A percentile compares a stretch with the other conserved stretches of the same genome.
Conservation (phyloP, 139 green algal species). For the Coelastrella sp. region DNA sequence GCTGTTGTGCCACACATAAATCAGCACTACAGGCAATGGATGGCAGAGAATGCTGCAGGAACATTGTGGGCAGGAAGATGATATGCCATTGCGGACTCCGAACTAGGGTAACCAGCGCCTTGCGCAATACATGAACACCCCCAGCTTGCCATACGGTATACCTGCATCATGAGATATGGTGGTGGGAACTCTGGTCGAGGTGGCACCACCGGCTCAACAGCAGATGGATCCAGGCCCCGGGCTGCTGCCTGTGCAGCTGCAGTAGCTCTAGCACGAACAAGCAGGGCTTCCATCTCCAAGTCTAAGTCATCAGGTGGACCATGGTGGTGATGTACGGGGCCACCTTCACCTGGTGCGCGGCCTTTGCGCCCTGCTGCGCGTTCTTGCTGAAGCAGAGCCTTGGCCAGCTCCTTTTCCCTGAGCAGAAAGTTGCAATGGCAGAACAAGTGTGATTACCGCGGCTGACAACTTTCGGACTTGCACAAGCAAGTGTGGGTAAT, state of each 20-base stretch:
- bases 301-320: slow-evolving; percentile 86
- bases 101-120: no score
- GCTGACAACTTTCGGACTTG: no score
- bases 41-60: no score
- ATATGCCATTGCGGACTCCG: no score
- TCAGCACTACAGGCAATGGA: no score
- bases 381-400: slow-evolving; percentile 71
- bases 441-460: not conserved
- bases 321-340: slow-evolving; percentile 43
- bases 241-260: slow-evolving; percentile 46
- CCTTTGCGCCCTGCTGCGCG: slow-evolving; percentile 32
- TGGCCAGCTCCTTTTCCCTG: slow-evolving; percentile 82
- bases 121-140: not conserved
- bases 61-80: no score
- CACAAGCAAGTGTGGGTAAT: no score
- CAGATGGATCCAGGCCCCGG: slow-evolving; percentile 15
- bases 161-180: slow-evolving; percentile 61
- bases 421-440: not conserved
- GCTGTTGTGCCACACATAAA: no score
- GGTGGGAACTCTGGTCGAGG: slow-evolving; percentile 82
- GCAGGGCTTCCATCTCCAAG: slow-evolving; percentile 55
- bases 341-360: not conserved
- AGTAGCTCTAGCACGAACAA: slow-evolving; percentile 39
- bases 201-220: slow-evolving; percentile 48
- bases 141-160: not conserved